Evolutionary conservation across 352 stramenopile species (phyloP).

Genomic region (Globisporangium okanoganense): DNA sequence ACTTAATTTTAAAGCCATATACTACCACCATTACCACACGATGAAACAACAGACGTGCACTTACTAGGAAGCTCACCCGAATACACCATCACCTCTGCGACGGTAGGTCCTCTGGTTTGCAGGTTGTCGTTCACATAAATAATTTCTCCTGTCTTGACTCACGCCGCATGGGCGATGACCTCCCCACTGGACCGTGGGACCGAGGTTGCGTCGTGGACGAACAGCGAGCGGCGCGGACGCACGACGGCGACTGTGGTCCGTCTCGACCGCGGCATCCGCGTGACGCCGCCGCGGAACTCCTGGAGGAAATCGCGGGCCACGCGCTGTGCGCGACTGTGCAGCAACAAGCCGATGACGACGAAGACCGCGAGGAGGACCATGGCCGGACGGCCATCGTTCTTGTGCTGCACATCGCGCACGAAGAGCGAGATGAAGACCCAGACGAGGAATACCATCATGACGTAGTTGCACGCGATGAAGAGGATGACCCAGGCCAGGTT

Average conservation of each 20-base stretch:
- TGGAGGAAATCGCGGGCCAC: slow-evolving; percentile 25
- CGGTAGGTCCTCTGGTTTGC: too few relatives aligned
- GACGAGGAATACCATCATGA: slow-evolving; percentile 22
- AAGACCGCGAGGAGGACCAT: slow-evolving; percentile 25
- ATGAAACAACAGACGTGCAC: too few relatives aligned
- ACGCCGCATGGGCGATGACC: not conserved
- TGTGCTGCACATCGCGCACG: slow-evolving; percentile 18
- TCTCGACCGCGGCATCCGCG: not conserved
- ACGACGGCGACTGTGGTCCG: slow-evolving; percentile 1
- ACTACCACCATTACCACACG: too few relatives aligned
- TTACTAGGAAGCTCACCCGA: too few relatives aligned
- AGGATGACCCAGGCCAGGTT: slow-evolving; percentile 25
- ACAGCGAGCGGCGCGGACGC: not conserved
- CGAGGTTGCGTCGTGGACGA: not conserved
- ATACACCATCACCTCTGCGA: not conserved
- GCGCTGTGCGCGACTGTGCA: slow-evolving; percentile 27
- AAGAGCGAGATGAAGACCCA: slow-evolving; percentile 24
- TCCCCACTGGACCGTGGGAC: not conserved
- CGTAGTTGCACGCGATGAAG: slow-evolving; percentile 34
- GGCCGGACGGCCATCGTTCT: slow-evolving; percentile 10
- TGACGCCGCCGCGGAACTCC: slow-evolving; percentile 20
- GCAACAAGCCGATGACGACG: slow-evolving; percentile 14
- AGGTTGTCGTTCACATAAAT: too few relatives aligned
- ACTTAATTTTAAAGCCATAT: too few relatives aligned
- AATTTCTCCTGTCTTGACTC: too few relatives aligned